Evolutionary conservation across 1,284 basidiomycete species (phyloP), one percentile per base, ranked within the genome.

Genomic region (Ustilago trichophora): DNA sequence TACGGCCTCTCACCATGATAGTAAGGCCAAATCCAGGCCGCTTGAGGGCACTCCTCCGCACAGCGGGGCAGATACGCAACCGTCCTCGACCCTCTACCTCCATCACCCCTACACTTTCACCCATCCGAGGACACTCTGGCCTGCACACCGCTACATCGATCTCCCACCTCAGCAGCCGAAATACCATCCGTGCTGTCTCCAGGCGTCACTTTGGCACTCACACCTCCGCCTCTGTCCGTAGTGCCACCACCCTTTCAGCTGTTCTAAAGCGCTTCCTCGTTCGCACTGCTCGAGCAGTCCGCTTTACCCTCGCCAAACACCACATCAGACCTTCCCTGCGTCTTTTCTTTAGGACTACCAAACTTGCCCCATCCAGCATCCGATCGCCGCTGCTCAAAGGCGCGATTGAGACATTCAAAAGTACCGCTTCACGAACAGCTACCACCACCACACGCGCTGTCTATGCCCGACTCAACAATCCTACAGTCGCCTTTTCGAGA

Each of bases 21-120:
- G n/a, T n/a, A n/a, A 13, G 60, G 29, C 54, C 53, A n/a, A 32
- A 48, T 11, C 60, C 60, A 25, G 53, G 53, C 15, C 44, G 44
- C 13, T 13, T 57, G 2, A 27, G 60, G 10, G 54, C 53, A 3
- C 18, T 47, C 19, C 12, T 48, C 31, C 44, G 41, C 3, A 31
- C 38, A 15, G 60, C 32, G 3, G 40, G 33, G 12, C 45, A 45
- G 18, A 31, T 26, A 16, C 24, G 45, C 2, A 33, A 36, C 7
- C 34, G 52, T 16, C 48, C 49, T 16, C 27, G 27, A 7, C 7
- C 27, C 27, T 8, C 13, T 13, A 29, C 8, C 13, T 8, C 25
- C 18, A 21, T 16, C 40, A 11, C 60, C 52, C 15, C 40, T 18
- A n/a, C n/a, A n/a, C n/a, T n/a, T n/a, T n/a, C n/a, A n/a, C n/a